Conservation (phyloP, 1,284 basidiomycete species). For the Cryptococcus sp. region DNA sequence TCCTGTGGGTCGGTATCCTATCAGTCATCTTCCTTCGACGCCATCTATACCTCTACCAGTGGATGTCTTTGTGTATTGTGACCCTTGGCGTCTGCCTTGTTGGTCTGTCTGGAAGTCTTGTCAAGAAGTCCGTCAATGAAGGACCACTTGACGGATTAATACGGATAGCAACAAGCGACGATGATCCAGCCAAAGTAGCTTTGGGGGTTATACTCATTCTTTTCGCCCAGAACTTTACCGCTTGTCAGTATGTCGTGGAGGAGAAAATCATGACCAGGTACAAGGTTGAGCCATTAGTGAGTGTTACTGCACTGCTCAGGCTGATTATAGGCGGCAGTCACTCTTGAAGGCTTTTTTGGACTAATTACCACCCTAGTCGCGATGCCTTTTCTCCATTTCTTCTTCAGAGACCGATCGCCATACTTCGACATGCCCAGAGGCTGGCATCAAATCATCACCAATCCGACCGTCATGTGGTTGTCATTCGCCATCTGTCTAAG, state of each 20-base stretch:
- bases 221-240: slow-evolving; percentile 82
- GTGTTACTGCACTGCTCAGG: slow-evolving; percentile 2
- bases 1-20: slow-evolving; percentile 91
- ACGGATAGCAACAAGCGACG: slow-evolving; percentile 38
- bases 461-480: slow-evolving; percentile 70
- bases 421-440: slow-evolving; percentile 91
- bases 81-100: slow-evolving; percentile 87
- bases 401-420: slow-evolving; percentile 60
- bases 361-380: slow-evolving; percentile 55
- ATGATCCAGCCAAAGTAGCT: slow-evolving; percentile 45
- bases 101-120: slow-evolving; percentile 82
- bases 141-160: slow-evolving; percentile 7
- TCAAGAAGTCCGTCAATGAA: slow-evolving; percentile 62
- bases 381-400: slow-evolving; percentile 51
- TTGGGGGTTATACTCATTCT: slow-evolving; percentile 80
- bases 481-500: slow-evolving; percentile 72
- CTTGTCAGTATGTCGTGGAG: slow-evolving; percentile 68
- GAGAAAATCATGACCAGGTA: slow-evolving; percentile 88
- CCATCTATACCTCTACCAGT: slow-evolving; percentile 52
- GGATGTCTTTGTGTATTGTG: slow-evolving; percentile 85
- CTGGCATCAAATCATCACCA: slow-evolving; percentile 80
- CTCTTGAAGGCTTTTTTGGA: slow-evolving; percentile 92
- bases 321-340: slow-evolving; percentile 64
- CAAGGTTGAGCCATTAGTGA: slow-evolving; percentile 74
- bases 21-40: slow-evolving; percentile 88